These are phyloP conservation scores for Pyrus hybrid DNA, from an alignment of 331 rosid species.

Conservation along the genomic window DNA sequence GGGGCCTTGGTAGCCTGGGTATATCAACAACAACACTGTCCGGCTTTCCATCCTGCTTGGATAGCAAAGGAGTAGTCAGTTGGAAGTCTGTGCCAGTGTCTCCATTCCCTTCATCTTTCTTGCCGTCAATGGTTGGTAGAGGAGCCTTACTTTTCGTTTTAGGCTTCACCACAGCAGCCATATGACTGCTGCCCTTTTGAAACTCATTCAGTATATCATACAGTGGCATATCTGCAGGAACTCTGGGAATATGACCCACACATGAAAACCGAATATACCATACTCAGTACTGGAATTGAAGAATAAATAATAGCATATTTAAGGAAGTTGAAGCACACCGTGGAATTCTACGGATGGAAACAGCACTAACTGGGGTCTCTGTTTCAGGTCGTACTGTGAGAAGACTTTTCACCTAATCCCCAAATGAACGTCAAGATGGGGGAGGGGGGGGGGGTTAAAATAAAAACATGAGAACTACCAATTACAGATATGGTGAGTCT, in stretches of 20 bases:
- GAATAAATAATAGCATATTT: slow-evolving; percentile 1
- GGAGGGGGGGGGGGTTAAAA: background rate
- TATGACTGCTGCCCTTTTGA: slow-evolving; percentile 97
- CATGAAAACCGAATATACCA: slow-evolving; percentile 14
- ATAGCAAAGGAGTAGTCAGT: slow-evolving; percentile 66
- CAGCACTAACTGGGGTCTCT: slow-evolving; percentile 93
- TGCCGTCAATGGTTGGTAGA: slow-evolving; percentile 34
- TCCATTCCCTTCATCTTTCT: slow-evolving; percentile 37
- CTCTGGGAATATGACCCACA: slow-evolving; percentile 47
- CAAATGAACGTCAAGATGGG: slow-evolving; percentile 6
- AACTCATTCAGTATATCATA: slow-evolving; percentile 94
- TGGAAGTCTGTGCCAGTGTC: slow-evolving; percentile 25
- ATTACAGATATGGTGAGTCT: background rate
- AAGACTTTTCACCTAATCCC: slow-evolving; percentile 84
- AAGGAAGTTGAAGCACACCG: slow-evolving; percentile 44
- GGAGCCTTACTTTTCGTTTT: slow-evolving; percentile 46
- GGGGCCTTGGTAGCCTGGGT: slow-evolving; percentile 45
- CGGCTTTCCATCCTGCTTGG: slow-evolving; percentile 31
- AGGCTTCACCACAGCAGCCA: slow-evolving; percentile 94
- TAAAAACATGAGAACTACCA: background rate
- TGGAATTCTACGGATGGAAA: slow-evolving; percentile 92
- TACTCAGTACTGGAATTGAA: background rate
- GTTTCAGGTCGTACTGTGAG: slow-evolving; percentile 96
- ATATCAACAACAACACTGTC: slow-evolving; percentile 58
- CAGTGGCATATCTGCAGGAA: slow-evolving; percentile 97